phyloP scores from a whole-genome alignment of 1,139 yeast species.

The Spathaspora sp. region DNA sequence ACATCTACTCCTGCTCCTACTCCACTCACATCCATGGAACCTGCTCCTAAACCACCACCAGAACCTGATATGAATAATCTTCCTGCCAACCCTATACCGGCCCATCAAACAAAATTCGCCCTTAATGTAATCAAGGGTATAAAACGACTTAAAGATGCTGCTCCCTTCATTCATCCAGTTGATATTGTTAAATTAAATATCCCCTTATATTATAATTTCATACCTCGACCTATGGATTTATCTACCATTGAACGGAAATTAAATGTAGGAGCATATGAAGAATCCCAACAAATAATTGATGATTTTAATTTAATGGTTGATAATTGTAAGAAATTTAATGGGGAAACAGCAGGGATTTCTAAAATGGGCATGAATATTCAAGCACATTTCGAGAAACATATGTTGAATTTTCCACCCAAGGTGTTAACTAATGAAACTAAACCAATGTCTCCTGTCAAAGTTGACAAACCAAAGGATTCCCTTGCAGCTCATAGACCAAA shows the following conservation, averaged over 20 bases:
- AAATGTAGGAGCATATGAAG: slow-evolving; percentile 64
- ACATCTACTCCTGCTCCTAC: neutral
- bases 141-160: slow-evolving; percentile 88
- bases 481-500: slow-evolving; percentile 72
- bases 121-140: slow-evolving; percentile 72
- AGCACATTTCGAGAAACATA: slow-evolving; percentile 90
- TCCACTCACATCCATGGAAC: slow-evolving; percentile 25
- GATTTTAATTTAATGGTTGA: slow-evolving; percentile 85
- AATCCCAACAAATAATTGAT: slow-evolving; percentile 63
- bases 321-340: slow-evolving; percentile 84
- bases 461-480: slow-evolving; percentile 26
- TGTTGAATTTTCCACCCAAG: slow-evolving; percentile 86
- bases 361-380: slow-evolving; percentile 90
- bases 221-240: slow-evolving; percentile 90
- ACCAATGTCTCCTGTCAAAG: slow-evolving; percentile 50
- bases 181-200: slow-evolving; percentile 85
- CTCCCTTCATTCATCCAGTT: slow-evolving; percentile 86
- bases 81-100: slow-evolving; percentile 73
- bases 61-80: slow-evolving; percentile 73
- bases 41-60: slow-evolving; percentile 70
- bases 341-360: slow-evolving; percentile 77
- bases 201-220: slow-evolving; percentile 84
- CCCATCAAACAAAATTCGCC: slow-evolving; percentile 79
- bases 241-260: slow-evolving; percentile 86
- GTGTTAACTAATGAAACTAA: slow-evolving; percentile 49